Evolutionary conservation across 805 yeast species (phyloP), one percentile per base, ranked within the genome.

Genomic region (Kodamaea restingae): DNA sequence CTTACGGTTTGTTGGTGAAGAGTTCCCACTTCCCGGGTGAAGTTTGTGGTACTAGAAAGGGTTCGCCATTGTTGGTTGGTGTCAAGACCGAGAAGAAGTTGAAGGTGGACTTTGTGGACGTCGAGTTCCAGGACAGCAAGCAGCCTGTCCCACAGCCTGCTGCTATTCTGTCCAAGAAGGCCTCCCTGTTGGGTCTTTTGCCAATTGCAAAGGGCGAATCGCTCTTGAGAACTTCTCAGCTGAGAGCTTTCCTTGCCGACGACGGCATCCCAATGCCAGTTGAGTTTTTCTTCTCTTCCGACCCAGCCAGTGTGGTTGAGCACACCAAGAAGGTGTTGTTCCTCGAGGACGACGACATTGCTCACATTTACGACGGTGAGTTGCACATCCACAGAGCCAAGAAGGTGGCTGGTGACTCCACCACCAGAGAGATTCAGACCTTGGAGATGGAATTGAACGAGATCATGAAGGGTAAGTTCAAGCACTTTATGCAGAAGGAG

Each of bases 401-500:
- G 59, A 85, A 80, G 48, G 54, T 54, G 29, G 88, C 81, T 15
- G 88, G 87, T 52, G 90, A 84, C 57, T 81, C 96, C n/a, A 81
- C 96, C 44, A 87, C 88, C 39, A 84, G 99, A 74, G 84, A 91
- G 38, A 95, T 93, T 56, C 96, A 93, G 68, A 93, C 97, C 35
- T 75, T 93, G 56, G 98, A 93, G 70, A 76, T 93, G 84, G 96
- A 93, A 71, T 78, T 93, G 60, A 93, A 95, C 46, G 95, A 93
- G 70, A 91, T 93, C 61, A 93, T 93, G 98, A 91, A 88, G 72
- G 98, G 98, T 55, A 84, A 86, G 47, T 91, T 84, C 71, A 81
- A 78, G 52, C 98, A 93, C 69, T 93, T 91, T 66, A 93, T 93
- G 99, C 95, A 88, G 70, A 93, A 93, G 75, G 99, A 93, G 71